Evolutionary conservation across 352 stramenopile species (phyloP), one percentile per base, ranked within the genome.

Genomic region (Elongisporangium prolatum): DNA sequence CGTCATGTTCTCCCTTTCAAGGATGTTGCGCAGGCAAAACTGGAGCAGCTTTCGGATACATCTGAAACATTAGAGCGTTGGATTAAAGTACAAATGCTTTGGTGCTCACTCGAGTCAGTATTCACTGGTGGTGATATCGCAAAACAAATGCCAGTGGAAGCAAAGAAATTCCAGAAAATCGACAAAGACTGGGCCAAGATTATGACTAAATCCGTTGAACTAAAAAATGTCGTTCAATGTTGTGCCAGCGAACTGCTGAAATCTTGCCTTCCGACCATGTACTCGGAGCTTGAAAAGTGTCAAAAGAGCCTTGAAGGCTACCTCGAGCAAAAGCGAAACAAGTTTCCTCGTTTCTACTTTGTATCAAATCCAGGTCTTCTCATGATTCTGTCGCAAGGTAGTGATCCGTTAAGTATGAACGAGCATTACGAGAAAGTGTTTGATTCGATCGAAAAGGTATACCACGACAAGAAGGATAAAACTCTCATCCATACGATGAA

Each of bases 341-440:
- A 98, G 65, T 99, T 99, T 64, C 97, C 97, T 18, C 88, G 97
- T 20, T 99, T 99, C 80, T 99, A 99, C 75, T 99, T 99, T 60
- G 96, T 99, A 0, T 99, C 96, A 8, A 99, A 99, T 63, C 93
- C 96, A 2, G 96, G 96, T 52, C 69, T 99, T 38, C 77, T 99
- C 24, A 97, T 98, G 63, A 99, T 99, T 59, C 73, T 99, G 21
- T 98, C 95, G 6, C 95, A 99, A 66, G 97, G 92, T 40, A 98
- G 89, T 48, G 97, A 99, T 71, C 97, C 97, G 5, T 72, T 98
- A 60, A 97, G 94, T 65, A 99, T 99, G 91, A 98, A 99, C 64
- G 91, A 98, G 40, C 97, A 99, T 77, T 99, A 99, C 69, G 96
- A 99, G 63, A 99, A 98, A 68, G 93, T 99, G 13, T 99, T 99